Base-by-base conservation (phyloP, 2,329 filamentous ascomycete species). In the Sporothrix mexicana region DNA sequence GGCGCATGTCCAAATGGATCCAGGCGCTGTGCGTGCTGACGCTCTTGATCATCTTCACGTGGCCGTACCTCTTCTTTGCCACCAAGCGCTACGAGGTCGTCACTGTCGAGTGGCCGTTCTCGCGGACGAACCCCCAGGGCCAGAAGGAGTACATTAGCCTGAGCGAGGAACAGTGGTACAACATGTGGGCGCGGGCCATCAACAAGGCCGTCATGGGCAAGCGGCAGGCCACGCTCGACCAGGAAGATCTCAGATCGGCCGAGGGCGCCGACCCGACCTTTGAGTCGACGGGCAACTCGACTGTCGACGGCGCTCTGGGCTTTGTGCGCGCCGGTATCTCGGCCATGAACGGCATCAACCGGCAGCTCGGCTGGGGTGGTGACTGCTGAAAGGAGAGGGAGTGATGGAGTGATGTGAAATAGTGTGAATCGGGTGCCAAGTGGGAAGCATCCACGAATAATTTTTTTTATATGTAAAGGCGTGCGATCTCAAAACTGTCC, bases 11-110 rank as follows among this genome's bases (percentile, higher is more conserved):
- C 0, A 79, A 79, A 7, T 93, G 90, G 89, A 83, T 93, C 61
- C 83, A 86, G 57, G 88, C 88, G 84, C 61, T 93, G 10, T 93
- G 90, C 81, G 89, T 88, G 78, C 79, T 92, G 6, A 89, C 89
- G 0, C 88, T 93, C 74, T 80, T 92, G 13, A 92, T 92, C 85
- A 77, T 94, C 72, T 84, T 94, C 76, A 83, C 87, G 2, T 94
- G 92, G 92, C 92, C 92, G 0, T 86, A 88, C 72, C 84, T 94
- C 13, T 90, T 88, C 81, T 85, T 93, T 78, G 81, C 86, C 20
- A 94, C 92, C 1, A 89, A 88, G 78, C 85, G 88, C 67, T 94
- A 90, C 82, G 86, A 91, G 75, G 89, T 92, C 2, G 85, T 88
- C 2, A 83, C 84, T 25, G 86, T 87, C 0, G 84, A 90, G 47